Percentiles rank a stretch among this genome's conserved stretches.
These are phyloP conservation scores for Yarrowia sp. DNA, from an alignment of 805 yeast species.

Conservation along the genomic window DNA sequence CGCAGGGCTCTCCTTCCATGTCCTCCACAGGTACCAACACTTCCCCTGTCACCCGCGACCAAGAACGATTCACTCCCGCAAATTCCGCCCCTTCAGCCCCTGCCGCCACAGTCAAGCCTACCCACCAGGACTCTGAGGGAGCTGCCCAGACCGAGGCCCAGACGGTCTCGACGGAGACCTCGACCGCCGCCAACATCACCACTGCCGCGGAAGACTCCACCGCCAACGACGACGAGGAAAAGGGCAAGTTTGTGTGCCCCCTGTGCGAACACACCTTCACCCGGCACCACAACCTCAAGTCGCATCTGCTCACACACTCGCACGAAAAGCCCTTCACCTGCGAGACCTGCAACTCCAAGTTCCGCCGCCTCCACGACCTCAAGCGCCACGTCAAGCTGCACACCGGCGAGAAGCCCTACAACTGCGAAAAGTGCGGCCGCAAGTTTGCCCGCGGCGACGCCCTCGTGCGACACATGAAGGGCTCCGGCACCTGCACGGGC, in stretches of 20 bases:
- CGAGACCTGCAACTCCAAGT: slow-evolving; percentile 55
- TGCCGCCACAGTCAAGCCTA: too few species aligned
- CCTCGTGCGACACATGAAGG: slow-evolving; percentile 61
- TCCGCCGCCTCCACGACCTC: slow-evolving; percentile 72
- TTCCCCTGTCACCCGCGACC: slow-evolving; percentile 10
- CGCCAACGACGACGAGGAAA: slow-evolving; percentile 15
- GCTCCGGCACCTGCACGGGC: slow-evolving; percentile 39
- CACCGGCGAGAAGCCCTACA: slow-evolving; percentile 69
- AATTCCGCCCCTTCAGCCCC: too few species aligned
- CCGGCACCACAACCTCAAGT: slow-evolving; percentile 69
- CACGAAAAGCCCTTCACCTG: slow-evolving; percentile 64
- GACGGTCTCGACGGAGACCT: too few species aligned
- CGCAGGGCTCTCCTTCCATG: slow-evolving; percentile 17
- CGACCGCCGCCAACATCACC: not conserved
- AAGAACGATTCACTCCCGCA: not conserved
- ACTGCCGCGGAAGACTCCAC: not conserved
- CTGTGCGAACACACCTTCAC: slow-evolving; percentile 65
- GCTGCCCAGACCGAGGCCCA: too few species aligned
- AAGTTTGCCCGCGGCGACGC: slow-evolving; percentile 77
- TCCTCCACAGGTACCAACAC: slow-evolving; percentile 18
- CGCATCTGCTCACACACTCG: slow-evolving; percentile 69
- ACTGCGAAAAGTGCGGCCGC: slow-evolving; percentile 59
- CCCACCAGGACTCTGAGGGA: too few species aligned
- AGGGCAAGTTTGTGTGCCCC: slow-evolving; percentile 47
- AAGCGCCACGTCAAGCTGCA: slow-evolving; percentile 74